Evolutionary conservation across 768 basidiomycete species (phyloP).

Genomic region (Lepiota subincarnata): DNA sequence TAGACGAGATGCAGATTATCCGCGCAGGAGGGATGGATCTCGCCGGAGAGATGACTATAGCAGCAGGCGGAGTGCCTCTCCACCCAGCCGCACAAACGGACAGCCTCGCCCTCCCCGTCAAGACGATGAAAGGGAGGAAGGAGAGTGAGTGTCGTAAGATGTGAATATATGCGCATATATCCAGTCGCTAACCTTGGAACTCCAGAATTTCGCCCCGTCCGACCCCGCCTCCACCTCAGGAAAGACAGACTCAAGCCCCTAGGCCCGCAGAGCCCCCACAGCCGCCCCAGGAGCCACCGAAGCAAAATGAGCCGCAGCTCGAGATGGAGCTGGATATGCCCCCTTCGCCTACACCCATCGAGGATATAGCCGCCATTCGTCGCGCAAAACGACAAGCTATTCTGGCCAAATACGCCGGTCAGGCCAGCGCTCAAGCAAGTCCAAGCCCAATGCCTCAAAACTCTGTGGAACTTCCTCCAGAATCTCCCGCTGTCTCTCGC

Average conservation of each 20-base stretch:
- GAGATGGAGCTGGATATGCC: constrained; percentile 15
- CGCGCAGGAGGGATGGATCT: constrained; percentile 5
- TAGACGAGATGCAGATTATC: constrained; percentile 19
- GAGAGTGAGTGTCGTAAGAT: constrained; percentile 75
- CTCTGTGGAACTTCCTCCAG: constrained; percentile 67
- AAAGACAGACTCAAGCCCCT: not conserved
- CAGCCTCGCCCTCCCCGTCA: constrained; percentile 19
- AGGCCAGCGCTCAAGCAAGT: constrained; percentile 44
- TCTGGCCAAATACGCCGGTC: constrained; percentile 66
- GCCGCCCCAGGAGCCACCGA: constrained; percentile 9
- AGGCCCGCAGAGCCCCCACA: constrained; percentile 11
- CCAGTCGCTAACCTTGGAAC: not conserved
- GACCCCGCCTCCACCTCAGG: constrained; percentile 22
- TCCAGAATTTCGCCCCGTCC: constrained; percentile 63
- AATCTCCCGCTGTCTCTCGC: constrained; percentile 43
- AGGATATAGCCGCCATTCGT: constrained; percentile 63
- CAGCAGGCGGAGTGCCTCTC: constrained; percentile 21
- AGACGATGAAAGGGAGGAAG: constrained; percentile 79
- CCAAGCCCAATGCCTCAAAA: constrained; percentile 64
- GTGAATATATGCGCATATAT: constrained; percentile 6
- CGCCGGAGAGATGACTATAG: constrained; percentile 17
- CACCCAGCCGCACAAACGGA: constrained; percentile 19
- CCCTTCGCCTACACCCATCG: constrained; percentile 37
- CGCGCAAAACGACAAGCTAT: constrained; percentile 75
- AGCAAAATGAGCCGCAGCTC: not conserved